Percentiles rank a stretch among this genome's conserved stretches.
Conservation (phyloP, 2,329 filamentous ascomycete species). For the Apiospora sp. region DNA sequence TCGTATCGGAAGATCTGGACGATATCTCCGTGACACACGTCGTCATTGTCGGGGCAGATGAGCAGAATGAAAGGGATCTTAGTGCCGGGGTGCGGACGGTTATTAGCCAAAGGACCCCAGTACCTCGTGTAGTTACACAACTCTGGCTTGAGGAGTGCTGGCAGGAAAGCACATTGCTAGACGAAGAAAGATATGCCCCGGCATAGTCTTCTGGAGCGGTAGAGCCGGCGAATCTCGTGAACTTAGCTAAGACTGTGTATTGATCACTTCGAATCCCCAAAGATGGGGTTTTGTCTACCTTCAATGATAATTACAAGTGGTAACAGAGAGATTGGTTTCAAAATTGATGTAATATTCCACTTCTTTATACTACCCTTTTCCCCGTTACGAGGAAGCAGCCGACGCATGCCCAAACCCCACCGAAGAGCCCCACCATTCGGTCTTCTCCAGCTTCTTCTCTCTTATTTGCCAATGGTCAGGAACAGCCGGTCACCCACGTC, state of each 20-base stretch:
- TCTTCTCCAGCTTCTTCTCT: neutral
- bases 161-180: constrained; percentile 78
- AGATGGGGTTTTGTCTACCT: neutral
- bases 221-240: neutral
- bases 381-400: too few relatives aligned
- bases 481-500: constrained; percentile 93
- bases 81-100: constrained; percentile 54
- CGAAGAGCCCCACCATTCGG: neutral
- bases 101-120: constrained; percentile 53
- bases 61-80: constrained; percentile 48
- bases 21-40: constrained; percentile 74
- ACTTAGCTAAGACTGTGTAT: neutral
- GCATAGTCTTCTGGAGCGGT: neutral
- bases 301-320: neutral
- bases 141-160: constrained; percentile 84
- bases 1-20: constrained; percentile 57
- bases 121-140: constrained; percentile 74
- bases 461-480: constrained; percentile 79
- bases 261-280: neutral
- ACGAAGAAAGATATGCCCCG: constrained; percentile 72
- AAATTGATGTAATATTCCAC: neutral
- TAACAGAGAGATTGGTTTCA: neutral
- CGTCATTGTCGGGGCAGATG: constrained; percentile 60
- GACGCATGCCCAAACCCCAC: neutral
- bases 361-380: neutral